Conservation (phyloP, 2,329 filamentous ascomycete genomes). For the Ceratocystis ficicola region DNA sequence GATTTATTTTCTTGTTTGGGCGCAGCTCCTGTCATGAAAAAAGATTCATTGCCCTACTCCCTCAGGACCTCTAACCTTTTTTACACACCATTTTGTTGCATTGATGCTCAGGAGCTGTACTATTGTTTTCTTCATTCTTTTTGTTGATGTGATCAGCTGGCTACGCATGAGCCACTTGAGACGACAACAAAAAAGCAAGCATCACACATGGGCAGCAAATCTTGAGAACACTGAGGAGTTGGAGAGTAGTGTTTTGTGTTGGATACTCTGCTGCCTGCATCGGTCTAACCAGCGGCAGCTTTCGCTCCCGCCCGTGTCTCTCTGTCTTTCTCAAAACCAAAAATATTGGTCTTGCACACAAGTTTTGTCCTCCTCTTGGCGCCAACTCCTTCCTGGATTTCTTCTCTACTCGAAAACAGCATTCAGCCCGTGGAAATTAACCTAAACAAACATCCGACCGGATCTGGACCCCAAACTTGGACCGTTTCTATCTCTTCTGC, state of each 20-base stretch:
- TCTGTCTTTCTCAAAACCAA: not conserved
- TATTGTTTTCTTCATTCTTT: not conserved
- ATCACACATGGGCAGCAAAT: not conserved
- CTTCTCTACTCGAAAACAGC: not conserved
- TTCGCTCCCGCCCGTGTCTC: too few relatives aligned
- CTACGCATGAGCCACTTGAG: not conserved
- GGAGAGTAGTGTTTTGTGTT: not conserved
- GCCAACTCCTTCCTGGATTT: slow-evolving; percentile 1
- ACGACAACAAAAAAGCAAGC: not conserved
- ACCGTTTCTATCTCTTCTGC: not conserved
- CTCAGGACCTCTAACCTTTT: not conserved
- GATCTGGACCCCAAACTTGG: not conserved
- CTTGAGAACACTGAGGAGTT: not conserved
- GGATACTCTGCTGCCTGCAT: not conserved
- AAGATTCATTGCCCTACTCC: not conserved
- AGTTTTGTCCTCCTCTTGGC: not conserved
- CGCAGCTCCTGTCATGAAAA: not conserved
- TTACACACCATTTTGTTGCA: not conserved
- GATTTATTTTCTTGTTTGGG: not conserved
- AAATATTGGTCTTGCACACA: not conserved
- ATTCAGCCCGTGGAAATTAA: not conserved
- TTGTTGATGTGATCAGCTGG: not conserved
- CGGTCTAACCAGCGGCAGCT: too few relatives aligned
- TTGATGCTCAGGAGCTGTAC: not conserved
- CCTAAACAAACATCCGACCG: not conserved